Base-by-base conservation (phyloP, 257 asterid genomes). In the Plectranthus barbatus region DNA sequence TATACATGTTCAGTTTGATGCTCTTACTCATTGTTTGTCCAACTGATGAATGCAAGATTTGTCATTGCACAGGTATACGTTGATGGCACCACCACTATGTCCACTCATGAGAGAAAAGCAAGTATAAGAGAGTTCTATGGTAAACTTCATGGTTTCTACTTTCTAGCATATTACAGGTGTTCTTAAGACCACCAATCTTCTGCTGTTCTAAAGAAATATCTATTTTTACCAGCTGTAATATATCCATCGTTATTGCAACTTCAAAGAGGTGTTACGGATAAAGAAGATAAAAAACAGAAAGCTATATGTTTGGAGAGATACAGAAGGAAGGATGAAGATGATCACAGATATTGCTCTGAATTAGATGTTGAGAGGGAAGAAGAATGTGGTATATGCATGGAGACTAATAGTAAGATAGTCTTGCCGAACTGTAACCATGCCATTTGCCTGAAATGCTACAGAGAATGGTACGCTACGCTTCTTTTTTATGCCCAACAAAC, bases 361-460 rank as follows among this genome's bases (percentile, higher is more conserved):
- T 60, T 74, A 26, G 97, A 92, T 66, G 76, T 67, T 56, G 97
- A 92, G 73, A 79, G 95, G 82, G 99, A 92, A 67, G 96, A 86
- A 26, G 99, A 93, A 77, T 93, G 99, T 74, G 97, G 96, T 60
- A 90, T 93, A 66, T 92, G 99, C 84, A 83, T 92, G 97, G 97
- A 92, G 84, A 72, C 70, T 62, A 85, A 83, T 49, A 76, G 82
- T 69, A 92, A 92, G 77, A 79, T 89, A 40, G 99, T 92, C 72
- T 76, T 92, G 80, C 97, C 99, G 9, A 81, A 76, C 72, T 92
- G 97, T 76, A 83, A 77, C 65, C 99, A 89, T 34, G 81, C 85
- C 75, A 73, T 92, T 84, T 92, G 99, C 81, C 68, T 86, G 74
- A 89, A 86, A 80, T 92, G 99, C 86, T 92, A 89, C 84, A 86